Conservation (phyloP, 208 protist species). For the Tritrichomonas foetus region DNA sequence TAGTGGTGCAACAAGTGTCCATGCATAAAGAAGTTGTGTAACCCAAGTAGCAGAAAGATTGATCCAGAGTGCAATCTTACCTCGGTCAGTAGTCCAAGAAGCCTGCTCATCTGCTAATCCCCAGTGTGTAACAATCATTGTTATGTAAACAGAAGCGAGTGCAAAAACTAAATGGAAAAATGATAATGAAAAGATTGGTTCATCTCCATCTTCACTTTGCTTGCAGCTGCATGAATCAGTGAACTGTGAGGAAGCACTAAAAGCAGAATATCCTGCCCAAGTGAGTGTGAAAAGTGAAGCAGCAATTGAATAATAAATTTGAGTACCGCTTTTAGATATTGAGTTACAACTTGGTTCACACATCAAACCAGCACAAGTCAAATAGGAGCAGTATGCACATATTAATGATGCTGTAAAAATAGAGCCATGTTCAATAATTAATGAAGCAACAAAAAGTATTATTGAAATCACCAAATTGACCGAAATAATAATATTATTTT, state of each 20-base stretch:
- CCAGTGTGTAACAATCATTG: conserved; percentile 29
- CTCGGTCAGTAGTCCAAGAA: conserved; percentile 7
- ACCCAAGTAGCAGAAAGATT: background rate
- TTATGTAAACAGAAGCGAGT: background rate
- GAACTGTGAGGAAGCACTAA: background rate
- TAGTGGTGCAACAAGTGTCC: background rate
- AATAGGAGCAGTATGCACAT: background rate
- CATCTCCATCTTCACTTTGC: background rate
- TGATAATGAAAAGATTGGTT: background rate
- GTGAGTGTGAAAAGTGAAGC: background rate
- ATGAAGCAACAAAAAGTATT: background rate
- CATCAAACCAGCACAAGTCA: background rate
- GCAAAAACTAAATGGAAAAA: conserved; percentile 12
- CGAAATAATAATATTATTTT: background rate
- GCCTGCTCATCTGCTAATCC: background rate
- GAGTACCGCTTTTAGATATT: background rate
- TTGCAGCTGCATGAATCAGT: background rate
- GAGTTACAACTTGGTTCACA: background rate
- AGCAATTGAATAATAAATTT: background rate
- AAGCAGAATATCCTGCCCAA: conserved; percentile 12
- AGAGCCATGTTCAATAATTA: background rate
- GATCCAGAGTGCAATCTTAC: background rate
- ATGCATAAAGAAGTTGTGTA: background rate
- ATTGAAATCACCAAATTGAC: background rate
- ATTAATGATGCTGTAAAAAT: background rate